Evolutionary conservation across 306 rosid genomes (phyloP), one percentile per base, ranked within the genome.

Genomic region (Cicer pinnatifidum): DNA sequence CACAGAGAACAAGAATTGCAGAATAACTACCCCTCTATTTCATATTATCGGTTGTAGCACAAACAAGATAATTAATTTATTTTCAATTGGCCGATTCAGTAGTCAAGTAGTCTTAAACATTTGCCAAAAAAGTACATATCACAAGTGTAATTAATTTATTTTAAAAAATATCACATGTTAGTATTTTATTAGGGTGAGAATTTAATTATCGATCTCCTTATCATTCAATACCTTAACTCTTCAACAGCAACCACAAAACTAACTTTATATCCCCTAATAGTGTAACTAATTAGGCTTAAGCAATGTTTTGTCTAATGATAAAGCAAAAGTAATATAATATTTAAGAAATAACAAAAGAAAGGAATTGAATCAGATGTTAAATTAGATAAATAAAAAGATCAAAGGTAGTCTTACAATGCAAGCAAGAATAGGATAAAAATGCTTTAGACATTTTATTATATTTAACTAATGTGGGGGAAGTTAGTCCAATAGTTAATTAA

Each of bases 291-390:
- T 77, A 82, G 51, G 38, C 50, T 23, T 13, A 54, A 69, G 37
- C 57, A 72, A 28, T 73, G 74, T 62, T 62, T 37, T 68, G 20
- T 72, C 48, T 15, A 54, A 11, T 53, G 80, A 73, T 76, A 72
- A 72, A 80, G 82, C 46, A 73, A 73, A 62, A 69, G 71, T 33
- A 28, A 33, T 33, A 17, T 3, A 38, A 47, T 48, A 72, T 12
- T 69, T 76, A 33, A 76, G n/a, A 62, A 68, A 35, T 20, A 1
- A 11, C 45, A 63, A 39, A 74, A 75, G 81, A 71, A 71, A 72
- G 60, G 84, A 73, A 77, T 40, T 77, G 75, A 84, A 62, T 45
- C 71, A 41, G 51, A 47, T 72, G 11, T 78, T 59, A 65, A 65
- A 43, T 6, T 35, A 59, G 35, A 28, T 41, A 67, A 65, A 69